Base-by-base conservation (phyloP, 805 yeast genomes). In the Kuraishia cidri region DNA sequence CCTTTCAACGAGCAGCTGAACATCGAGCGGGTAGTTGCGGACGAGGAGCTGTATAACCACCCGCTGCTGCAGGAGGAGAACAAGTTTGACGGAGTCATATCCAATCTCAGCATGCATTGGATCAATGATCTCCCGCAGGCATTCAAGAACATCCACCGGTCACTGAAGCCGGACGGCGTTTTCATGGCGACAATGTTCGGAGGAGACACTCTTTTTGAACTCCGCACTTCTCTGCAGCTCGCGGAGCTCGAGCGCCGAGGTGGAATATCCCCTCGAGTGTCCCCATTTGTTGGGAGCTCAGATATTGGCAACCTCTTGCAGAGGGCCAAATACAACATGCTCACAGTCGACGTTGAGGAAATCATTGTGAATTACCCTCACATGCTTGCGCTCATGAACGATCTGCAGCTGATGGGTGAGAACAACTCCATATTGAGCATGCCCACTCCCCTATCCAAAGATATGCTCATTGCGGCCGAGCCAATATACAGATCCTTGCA, bases 291-390 rank as follows among this genome's bases (percentile, higher is more conserved):
- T 3, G 83, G 79, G 24, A 72, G 84, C 25, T 71, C 77, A 32
- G 95, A 85, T 48, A 71, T 84, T 37, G 92, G 90, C 1, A 64
- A 74, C 12, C 56, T 85, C 22, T 56, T 85, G 58, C 84, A 76
- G 49, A 66, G 74, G 36, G 87, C 88, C 0, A 83, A 86, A 13
- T 85, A 80, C 62, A 79, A 75, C 44, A 70, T 85, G 68, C 66
- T 84, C 32, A 85, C 95, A 0, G 74, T 85, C 30, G 95, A 85
- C 48, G 79, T 83, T 6, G 94, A 85, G 47, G 94, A 85, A 47
- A 71, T 83, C 16, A 71, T 81, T 4, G 87, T 85, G 10, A 79
- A 77, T 13, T 85, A 77, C 45, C 95, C 94, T 0, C 80, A 79
- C 43, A 60, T 81, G 31, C 60, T 72, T 35, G 66, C 84, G 3